Conservation (phyloP, 371 early-diverging fungal species). For the Lichtheimia hyalospora region DNA sequence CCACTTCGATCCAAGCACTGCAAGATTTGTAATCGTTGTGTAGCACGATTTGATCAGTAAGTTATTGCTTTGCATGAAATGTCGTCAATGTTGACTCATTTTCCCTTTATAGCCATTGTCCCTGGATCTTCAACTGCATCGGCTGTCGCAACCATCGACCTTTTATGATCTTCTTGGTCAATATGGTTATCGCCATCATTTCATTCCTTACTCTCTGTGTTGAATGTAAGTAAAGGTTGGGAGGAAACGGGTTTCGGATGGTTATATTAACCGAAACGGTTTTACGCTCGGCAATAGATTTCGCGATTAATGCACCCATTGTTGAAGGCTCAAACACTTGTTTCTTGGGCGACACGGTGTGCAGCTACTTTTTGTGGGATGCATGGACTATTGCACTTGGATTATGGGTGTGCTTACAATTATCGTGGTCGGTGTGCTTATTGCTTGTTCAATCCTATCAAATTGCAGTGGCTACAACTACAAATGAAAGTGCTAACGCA, state of each 20-base stretch:
- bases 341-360: slow-evolving; percentile 60
- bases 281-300: not conserved
- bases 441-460: slow-evolving; percentile 78
- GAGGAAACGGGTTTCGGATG: no score
- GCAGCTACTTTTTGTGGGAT: slow-evolving; percentile 75
- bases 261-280: not conserved
- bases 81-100: not conserved
- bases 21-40: slow-evolving; percentile 93
- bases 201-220: slow-evolving; percentile 60
- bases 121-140: slow-evolving; percentile 93
- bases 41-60: slow-evolving; percentile 97
- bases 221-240: slow-evolving; percentile 56
- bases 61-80: slow-evolving; percentile 14
- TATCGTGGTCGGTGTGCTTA: slow-evolving; percentile 81
- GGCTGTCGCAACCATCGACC: slow-evolving; percentile 84
- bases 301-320: not conserved
- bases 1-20: slow-evolving; percentile 99
- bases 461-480: slow-evolving; percentile 78
- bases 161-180: slow-evolving; percentile 77
- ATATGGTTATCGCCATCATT: slow-evolving; percentile 60
- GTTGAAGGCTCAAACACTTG: slow-evolving; percentile 34
- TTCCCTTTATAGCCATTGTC: slow-evolving; percentile 77
- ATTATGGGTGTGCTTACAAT: slow-evolving; percentile 73
- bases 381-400: slow-evolving; percentile 68
- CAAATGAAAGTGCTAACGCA: slow-evolving; percentile 86